These are phyloP conservation scores for Mangifera indica DNA, from an alignment of 345 rosid species.

Conservation along the genomic window DNA sequence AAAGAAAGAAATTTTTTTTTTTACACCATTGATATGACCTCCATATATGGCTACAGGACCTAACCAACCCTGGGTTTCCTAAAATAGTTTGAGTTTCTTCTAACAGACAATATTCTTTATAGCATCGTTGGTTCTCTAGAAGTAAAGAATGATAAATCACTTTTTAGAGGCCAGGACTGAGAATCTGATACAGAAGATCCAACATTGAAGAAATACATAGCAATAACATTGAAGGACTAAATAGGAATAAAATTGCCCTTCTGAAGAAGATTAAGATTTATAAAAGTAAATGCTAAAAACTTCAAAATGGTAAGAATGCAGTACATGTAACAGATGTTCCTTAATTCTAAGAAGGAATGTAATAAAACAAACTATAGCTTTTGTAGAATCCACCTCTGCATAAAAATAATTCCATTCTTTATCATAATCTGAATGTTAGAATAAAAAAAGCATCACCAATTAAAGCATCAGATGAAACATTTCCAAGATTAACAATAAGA, in stretches of 20 bases:
- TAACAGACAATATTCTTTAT: no score
- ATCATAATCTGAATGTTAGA: background rate
- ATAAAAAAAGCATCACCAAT: background rate
- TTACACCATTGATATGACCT: background rate
- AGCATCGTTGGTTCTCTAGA: background rate
- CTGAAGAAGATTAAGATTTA: background rate
- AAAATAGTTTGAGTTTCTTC: background rate
- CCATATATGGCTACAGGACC: background rate
- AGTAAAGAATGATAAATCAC: background rate
- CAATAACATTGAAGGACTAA: no score
- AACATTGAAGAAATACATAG: background rate
- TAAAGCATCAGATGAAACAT: no score
- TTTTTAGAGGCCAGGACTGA: background rate
- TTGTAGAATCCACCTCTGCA: background rate
- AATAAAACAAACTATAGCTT: background rate
- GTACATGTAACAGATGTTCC: background rate
- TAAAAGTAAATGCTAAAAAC: background rate
- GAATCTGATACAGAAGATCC: background rate
- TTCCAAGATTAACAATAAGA: slow-evolving; percentile 7
- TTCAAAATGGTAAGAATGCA: background rate
- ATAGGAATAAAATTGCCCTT: no score
- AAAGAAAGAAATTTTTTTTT: background rate
- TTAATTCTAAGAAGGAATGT: background rate
- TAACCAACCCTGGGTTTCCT: background rate
- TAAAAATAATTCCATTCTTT: background rate